phyloP scores from a whole-genome alignment of 495 filamentous ascomycete species.

The Aspergillus sclerotiicarbonarius region DNA sequence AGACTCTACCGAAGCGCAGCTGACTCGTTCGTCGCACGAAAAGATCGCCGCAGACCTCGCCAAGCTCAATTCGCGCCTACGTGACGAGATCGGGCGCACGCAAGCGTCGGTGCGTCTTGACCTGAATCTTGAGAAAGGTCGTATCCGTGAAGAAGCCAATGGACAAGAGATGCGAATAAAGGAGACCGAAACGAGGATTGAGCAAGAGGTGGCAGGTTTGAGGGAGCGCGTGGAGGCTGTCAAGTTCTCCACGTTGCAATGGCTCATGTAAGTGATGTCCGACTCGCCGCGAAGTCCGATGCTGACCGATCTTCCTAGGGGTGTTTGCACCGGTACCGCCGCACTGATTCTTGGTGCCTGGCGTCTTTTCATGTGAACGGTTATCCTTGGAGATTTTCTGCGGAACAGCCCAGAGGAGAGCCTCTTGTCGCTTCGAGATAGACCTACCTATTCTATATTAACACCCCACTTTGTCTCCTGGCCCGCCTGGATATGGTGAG shows the following conservation, averaged over 20 bases:
- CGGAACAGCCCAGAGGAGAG: too few relatives aligned
- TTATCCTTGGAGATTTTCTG: not conserved
- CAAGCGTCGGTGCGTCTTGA: slow-evolving; percentile 90
- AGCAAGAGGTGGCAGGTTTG: slow-evolving; percentile 92
- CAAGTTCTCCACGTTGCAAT: slow-evolving; percentile 96
- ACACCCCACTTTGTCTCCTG: not conserved
- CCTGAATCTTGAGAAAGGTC: slow-evolving; percentile 93
- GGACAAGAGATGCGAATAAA: slow-evolving; percentile 97
- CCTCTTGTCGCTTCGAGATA: too few relatives aligned
- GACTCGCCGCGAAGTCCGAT: slow-evolving; percentile 5
- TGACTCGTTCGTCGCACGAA: slow-evolving; percentile 88
- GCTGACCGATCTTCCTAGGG: slow-evolving; percentile 48
- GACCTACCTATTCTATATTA: too few relatives aligned
- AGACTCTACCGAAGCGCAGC: slow-evolving; percentile 84
- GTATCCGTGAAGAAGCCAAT: slow-evolving; percentile 95
- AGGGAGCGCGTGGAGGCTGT: slow-evolving; percentile 92
- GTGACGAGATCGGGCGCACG: slow-evolving; percentile 91
- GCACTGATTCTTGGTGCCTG: slow-evolving; percentile 94
- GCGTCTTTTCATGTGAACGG: slow-evolving; percentile 69
- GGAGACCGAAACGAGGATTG: slow-evolving; percentile 97
- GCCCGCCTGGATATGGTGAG: not conserved
- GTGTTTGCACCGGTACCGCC: slow-evolving; percentile 91
- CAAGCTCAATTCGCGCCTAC: slow-evolving; percentile 80
- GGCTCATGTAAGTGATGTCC: slow-evolving; percentile 68
- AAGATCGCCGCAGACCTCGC: slow-evolving; percentile 90